These are phyloP conservation scores for Solanum virginianum DNA, from an alignment of 257 asterid genomes.

Conservation along the genomic window DNA sequence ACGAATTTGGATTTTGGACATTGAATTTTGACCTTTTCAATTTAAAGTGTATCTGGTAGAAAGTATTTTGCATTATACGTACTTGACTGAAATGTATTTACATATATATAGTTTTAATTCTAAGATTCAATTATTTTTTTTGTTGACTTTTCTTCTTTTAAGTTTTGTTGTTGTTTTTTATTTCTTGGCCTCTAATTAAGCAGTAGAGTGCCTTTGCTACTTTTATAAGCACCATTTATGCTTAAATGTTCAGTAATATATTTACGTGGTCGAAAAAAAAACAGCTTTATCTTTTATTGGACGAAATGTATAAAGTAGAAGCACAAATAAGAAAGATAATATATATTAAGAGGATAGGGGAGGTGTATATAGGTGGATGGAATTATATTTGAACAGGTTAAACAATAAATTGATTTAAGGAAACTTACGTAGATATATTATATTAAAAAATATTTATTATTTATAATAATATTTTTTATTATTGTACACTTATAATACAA, in stretches of 20 bases:
- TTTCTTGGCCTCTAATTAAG: neutral
- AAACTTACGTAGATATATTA: no score
- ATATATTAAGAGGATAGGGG: neutral
- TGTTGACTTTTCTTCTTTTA: neutral
- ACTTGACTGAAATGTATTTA: neutral
- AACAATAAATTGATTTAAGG: neutral
- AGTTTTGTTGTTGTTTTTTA: neutral
- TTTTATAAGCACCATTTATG: neutral
- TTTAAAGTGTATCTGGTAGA: neutral
- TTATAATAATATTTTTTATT: no score
- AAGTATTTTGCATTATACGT: neutral
- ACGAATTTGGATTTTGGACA: slow-evolving; percentile 4
- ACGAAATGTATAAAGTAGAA: neutral
- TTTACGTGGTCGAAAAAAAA: neutral
- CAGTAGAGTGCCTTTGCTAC: neutral
- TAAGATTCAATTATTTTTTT: neutral
- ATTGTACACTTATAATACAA: no score
- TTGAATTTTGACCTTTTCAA: slow-evolving; percentile 2
- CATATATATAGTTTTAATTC: neutral
- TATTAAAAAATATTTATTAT: no score
- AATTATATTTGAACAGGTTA: neutral
- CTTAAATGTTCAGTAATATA: neutral
- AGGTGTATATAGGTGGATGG: neutral
- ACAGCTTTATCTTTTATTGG: neutral
- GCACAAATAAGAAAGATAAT: neutral